Percentiles rank a stretch among this genome's conserved stretches.
These are phyloP conservation scores for Fallopia convolvulus DNA, from an alignment of 148 eudicot species.

Conservation along the genomic window DNA sequence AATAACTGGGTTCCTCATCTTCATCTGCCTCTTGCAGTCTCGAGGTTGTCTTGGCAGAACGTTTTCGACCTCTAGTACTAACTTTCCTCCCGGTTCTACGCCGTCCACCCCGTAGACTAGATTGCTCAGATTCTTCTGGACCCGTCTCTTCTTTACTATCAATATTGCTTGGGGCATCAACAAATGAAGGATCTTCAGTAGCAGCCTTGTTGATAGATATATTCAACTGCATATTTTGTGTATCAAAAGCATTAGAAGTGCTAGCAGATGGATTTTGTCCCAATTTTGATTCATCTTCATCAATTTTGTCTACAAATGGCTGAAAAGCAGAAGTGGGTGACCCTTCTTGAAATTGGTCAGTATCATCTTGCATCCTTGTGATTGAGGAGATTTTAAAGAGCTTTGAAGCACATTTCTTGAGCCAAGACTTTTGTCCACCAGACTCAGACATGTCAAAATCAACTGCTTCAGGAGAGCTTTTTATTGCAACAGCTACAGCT, in stretches of 20 bases:
- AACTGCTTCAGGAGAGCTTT: slow-evolving; percentile 11
- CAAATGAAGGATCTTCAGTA: slow-evolving; percentile 19
- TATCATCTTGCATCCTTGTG: slow-evolving; percentile 21
- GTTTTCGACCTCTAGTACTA: slow-evolving; percentile 31
- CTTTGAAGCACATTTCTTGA: slow-evolving; percentile 57
- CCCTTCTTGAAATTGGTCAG: slow-evolving; percentile 19
- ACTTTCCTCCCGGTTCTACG: slow-evolving; percentile 30
- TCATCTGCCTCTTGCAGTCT: slow-evolving; percentile 15
- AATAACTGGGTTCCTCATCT: slow-evolving; percentile 23
- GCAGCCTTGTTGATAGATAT: slow-evolving; percentile 17
- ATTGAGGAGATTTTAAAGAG: slow-evolving; percentile 51
- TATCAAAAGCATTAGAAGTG: slow-evolving; percentile 15
- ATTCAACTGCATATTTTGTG: slow-evolving; percentile 7
- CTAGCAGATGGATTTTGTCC: slow-evolving; percentile 19
- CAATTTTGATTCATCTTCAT: slow-evolving; percentile 11
- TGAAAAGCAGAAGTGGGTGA: slow-evolving; percentile 24
- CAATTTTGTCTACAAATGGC: slow-evolving; percentile 19
- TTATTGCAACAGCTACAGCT: slow-evolving; percentile 22
- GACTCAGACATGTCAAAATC: slow-evolving; percentile 29
- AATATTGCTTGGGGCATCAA: slow-evolving; percentile 29
- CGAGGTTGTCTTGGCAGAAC: slow-evolving; percentile 44
- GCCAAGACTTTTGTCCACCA: slow-evolving; percentile 48
- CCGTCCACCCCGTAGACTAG: slow-evolving; percentile 33
- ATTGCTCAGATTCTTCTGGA: slow-evolving; percentile 53
- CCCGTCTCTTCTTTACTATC: slow-evolving; percentile 26